Percentiles rank a stretch among this genome's conserved stretches.
phyloP scores from a whole-genome alignment of 192 early-diverging fungal species.

The Dissophora globulifera region DNA sequence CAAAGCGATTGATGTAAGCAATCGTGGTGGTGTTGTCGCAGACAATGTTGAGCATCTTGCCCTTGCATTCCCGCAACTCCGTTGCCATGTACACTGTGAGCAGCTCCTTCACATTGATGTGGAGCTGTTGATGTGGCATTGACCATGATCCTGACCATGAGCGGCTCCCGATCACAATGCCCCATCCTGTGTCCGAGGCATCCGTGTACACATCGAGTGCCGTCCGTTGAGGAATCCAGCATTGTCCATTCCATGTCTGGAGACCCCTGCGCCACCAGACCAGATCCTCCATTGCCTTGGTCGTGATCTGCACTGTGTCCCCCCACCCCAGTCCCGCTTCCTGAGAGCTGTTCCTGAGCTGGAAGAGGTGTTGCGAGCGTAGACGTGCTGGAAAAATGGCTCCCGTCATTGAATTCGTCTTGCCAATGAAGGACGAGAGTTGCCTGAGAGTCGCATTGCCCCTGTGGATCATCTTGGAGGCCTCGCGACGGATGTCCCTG shows the following conservation, averaged over 20 bases:
- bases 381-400: constrained; percentile 44
- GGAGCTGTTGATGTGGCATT: background rate
- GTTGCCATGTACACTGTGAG: background rate
- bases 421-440: constrained; percentile 26
- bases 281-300: constrained; percentile 1
- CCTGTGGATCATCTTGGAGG: constrained; percentile 19
- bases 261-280: background rate
- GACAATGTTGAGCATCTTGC: background rate
- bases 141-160: constrained; percentile 15
- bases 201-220: constrained; percentile 30
- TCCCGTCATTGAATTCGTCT: constrained; percentile 13
- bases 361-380: constrained; percentile 21
- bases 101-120: constrained; percentile 34
- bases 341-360: constrained; percentile 35
- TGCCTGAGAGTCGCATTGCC: constrained; percentile 19
- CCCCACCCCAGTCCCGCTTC: background rate
- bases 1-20: constrained; percentile 5
- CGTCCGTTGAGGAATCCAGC: constrained; percentile 13
- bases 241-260: constrained; percentile 26
- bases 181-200: constrained; percentile 34
- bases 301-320: background rate
- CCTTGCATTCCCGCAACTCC: constrained; percentile 18
- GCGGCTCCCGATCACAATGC: background rate
- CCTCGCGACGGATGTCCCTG: constrained; percentile 27
- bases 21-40: too few relatives aligned